Conservation (phyloP, 1,284 basidiomycete genomes). For the Fereydounia khargensis region DNA sequence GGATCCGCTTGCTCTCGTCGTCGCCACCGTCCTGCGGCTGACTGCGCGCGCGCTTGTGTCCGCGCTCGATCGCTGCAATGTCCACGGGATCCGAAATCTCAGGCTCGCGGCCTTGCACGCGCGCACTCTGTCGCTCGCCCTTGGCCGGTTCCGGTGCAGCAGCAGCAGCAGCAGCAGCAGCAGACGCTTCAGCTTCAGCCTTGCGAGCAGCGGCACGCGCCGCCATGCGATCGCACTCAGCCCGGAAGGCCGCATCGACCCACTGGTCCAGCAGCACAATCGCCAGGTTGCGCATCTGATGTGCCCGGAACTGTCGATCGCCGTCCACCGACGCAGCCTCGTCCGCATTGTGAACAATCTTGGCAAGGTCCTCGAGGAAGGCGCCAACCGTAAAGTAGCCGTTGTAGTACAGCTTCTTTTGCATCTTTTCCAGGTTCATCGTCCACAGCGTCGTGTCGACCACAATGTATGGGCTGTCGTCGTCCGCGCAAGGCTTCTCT, state of each 20-base stretch:
- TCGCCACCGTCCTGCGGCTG: constrained; percentile 1
- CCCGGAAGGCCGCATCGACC: constrained; percentile 76
- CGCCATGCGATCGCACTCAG: constrained; percentile 88
- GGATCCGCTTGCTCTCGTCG: constrained; percentile 21
- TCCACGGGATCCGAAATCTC: constrained; percentile 59
- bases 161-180: constrained; percentile 43
- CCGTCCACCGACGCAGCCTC: constrained; percentile 65
- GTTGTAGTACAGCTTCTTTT: constrained; percentile 77
- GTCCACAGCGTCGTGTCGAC: constrained; percentile 52
- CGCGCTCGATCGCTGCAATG: constrained; percentile 20
- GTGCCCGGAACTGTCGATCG: constrained; percentile 73
- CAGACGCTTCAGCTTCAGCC: constrained; percentile 63
- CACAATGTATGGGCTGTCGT: constrained; percentile 19
- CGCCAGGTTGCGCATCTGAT: constrained; percentile 83
- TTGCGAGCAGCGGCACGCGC: constrained; percentile 70
- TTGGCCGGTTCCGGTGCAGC: constrained; percentile 23
- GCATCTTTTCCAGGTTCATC: constrained; percentile 75
- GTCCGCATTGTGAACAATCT: constrained; percentile 84
- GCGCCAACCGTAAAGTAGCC: constrained; percentile 82
- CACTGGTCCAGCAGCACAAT: constrained; percentile 78
- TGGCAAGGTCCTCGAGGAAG: constrained; percentile 81
- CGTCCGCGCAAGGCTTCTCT: too few species aligned
- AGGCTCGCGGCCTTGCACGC: constrained; percentile 69
- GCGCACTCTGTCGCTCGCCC: constrained; percentile 59
- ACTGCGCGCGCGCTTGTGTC: constrained; percentile 34